Evolutionary conservation across 2,329 filamentous ascomycete genomes (phyloP).

Genomic region (Neofusicoccum sp.): DNA sequence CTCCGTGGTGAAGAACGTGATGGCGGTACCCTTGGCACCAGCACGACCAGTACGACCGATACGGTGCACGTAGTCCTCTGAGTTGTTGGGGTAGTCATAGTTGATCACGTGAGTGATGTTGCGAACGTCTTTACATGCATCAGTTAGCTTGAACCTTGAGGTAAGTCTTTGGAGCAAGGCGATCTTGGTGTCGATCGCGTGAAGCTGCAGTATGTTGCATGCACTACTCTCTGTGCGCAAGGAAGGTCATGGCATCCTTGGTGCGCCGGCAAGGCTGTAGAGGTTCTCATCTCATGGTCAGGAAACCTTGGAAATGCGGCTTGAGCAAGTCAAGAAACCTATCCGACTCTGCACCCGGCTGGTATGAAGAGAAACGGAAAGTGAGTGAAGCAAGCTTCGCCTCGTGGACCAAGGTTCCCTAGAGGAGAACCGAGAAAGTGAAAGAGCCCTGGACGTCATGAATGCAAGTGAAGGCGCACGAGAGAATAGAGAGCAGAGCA

Average conservation of each 20-base stretch:
- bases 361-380: constrained; percentile 70
- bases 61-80: constrained; percentile 68
- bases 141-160: constrained; percentile 70
- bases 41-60: constrained; percentile 68
- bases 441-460: constrained; percentile 86
- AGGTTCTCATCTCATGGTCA: constrained; percentile 57
- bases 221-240: constrained; percentile 58
- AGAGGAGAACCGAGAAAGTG: constrained; percentile 79
- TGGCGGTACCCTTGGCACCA: constrained; percentile 91
- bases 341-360: constrained; percentile 72
- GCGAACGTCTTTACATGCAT: constrained; percentile 87
- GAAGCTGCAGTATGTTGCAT: constrained; percentile 54
- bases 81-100: constrained; percentile 99
- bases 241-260: constrained; percentile 43
- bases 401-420: constrained; percentile 85
- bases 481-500: constrained; percentile 91
- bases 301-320: constrained; percentile 70
- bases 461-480: constrained; percentile 72
- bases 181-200: constrained; percentile 58
- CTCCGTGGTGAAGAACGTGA: constrained; percentile 98
- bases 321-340: constrained; percentile 78
- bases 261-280: constrained; percentile 46
- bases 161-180: constrained; percentile 45
- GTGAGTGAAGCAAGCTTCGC: constrained; percentile 69
- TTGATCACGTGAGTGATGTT: constrained; percentile 99